A percentile compares a stretch with the other conserved stretches of the same genome.
Conservation (phyloP, 139 green algal species). For the Chlamydomonas sphaeroides region DNA sequence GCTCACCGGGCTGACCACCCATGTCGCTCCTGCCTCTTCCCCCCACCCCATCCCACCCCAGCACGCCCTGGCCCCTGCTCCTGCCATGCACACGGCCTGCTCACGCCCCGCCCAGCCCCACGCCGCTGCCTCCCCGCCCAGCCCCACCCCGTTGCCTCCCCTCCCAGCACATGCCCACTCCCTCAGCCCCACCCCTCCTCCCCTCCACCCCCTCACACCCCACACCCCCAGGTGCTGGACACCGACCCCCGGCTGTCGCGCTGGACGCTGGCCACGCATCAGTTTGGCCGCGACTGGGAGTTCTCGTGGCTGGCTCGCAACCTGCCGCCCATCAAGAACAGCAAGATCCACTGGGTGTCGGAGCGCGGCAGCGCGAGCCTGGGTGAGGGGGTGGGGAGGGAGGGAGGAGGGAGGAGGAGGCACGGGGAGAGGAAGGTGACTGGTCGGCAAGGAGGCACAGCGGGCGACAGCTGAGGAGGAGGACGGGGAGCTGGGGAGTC, state of each 20-base stretch:
- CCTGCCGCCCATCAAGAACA: conserved; percentile 80
- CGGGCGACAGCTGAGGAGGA: no score
- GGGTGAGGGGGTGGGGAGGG: not conserved
- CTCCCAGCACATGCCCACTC: no score
- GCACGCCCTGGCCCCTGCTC: no score
- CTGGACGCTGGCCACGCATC: conserved; percentile 87
- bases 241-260: conserved; percentile 75
- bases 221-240: conserved; percentile 55
- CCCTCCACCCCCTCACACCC: not conserved
- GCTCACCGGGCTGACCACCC: no score
- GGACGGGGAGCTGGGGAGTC: not conserved
- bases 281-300: conserved; percentile 78
- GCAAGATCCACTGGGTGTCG: conserved; percentile 90
- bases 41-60: not conserved
- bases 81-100: no score
- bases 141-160: no score
- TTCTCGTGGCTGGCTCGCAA: conserved; percentile 90
- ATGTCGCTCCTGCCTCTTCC: no score
- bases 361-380: conserved; percentile 75
- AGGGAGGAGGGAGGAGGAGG: not conserved
- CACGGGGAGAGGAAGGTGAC: not conserved
- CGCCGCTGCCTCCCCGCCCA: no score
- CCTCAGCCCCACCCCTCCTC: no score
- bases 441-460: no score
- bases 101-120: no score